phyloP scores from a whole-genome alignment of 306 rosid species.

The Cicer chorassanicum region DNA sequence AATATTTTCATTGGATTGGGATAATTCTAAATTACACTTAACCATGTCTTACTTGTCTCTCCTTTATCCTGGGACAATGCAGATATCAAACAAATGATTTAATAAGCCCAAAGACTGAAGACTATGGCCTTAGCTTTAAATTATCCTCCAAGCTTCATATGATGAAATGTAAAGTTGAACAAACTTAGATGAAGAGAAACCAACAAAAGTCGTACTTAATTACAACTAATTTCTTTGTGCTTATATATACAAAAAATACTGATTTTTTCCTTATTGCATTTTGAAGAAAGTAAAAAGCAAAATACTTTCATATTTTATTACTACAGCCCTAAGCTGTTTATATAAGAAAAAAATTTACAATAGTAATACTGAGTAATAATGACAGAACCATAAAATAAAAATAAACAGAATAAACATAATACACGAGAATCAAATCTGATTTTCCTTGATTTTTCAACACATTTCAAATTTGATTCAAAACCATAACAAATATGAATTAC shows the following conservation, averaged over 20 bases:
- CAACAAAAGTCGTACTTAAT: background rate
- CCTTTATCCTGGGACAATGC: background rate
- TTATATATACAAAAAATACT: slow-evolving; percentile 2
- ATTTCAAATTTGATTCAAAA: slow-evolving; percentile 29
- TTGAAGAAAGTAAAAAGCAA: no score
- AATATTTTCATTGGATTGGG: background rate
- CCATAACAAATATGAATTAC: slow-evolving; percentile 15
- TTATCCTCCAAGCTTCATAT: background rate
- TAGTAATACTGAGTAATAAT: no score
- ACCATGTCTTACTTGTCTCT: background rate
- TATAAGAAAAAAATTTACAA: no score
- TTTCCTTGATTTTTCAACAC: no score
- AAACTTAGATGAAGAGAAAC: slow-evolving; percentile 27
- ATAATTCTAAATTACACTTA: background rate
- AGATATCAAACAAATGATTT: background rate
- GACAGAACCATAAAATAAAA: no score
- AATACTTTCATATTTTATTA: no score
- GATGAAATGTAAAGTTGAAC: slow-evolving; percentile 18
- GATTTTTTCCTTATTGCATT: background rate
- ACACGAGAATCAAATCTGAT: no score
- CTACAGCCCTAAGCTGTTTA: no score
- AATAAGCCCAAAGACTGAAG: background rate
- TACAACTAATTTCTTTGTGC: background rate
- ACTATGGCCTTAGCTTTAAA: background rate
- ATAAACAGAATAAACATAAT: no score